Evolutionary conservation across 1,284 basidiomycete species (phyloP).

Genomic region (Cutaneotrichosporon sp.): DNA sequence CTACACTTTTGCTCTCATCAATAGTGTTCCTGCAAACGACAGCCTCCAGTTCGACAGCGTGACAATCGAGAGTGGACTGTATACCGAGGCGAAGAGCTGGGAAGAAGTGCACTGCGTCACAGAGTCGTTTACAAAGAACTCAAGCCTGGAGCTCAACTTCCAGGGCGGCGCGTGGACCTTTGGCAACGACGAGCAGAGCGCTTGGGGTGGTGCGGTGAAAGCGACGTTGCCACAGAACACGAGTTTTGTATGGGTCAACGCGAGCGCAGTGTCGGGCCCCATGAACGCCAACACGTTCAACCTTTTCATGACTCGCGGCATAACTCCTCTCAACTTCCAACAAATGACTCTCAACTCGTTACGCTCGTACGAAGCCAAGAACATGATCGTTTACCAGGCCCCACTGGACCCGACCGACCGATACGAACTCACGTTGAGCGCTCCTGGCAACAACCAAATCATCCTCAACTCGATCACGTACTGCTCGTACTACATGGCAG

Average conservation of each 20-base stretch:
- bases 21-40: background rate
- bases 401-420: background rate
- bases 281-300: background rate
- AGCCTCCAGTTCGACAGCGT: background rate
- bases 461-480: slow-evolving; percentile 5
- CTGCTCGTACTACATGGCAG: slow-evolving; percentile 5
- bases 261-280: background rate
- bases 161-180: background rate
- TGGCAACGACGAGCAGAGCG: background rate
- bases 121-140: background rate
- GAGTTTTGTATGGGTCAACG: slow-evolving; percentile 2
- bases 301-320: background rate
- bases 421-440: background rate
- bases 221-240: background rate
- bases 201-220: background rate
- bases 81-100: background rate
- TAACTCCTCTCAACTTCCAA: background rate
- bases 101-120: slow-evolving; percentile 1
- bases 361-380: background rate
- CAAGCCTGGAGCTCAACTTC: background rate
- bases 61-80: background rate
- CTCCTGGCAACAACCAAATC: background rate
- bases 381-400: slow-evolving; percentile 3
- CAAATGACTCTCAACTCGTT: background rate
- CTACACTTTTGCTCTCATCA: background rate